Evolutionary conservation across 805 yeast species (phyloP).

Genomic region (Metschnikowia dekortorum): DNA sequence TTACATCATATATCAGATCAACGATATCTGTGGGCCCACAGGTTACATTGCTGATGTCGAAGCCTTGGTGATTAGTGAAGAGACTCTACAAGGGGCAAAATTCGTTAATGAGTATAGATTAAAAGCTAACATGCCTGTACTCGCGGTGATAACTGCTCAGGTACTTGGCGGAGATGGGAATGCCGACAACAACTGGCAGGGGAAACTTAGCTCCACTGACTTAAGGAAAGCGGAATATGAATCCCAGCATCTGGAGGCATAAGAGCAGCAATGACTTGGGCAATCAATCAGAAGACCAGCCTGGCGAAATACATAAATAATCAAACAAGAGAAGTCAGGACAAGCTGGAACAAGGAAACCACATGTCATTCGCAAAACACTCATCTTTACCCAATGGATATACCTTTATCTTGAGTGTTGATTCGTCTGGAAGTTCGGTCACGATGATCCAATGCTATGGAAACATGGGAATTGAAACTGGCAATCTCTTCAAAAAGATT

Average conservation of each 20-base stretch:
- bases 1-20: constrained; percentile 57
- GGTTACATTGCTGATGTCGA: constrained; percentile 70
- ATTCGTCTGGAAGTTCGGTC: constrained; percentile 58
- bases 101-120: constrained; percentile 63
- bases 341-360: too few species aligned
- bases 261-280: background rate
- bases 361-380: background rate
- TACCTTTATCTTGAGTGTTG: constrained; percentile 38
- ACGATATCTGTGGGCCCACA: constrained; percentile 94
- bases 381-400: constrained; percentile 30
- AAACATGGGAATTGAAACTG: constrained; percentile 38
- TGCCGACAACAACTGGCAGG: constrained; percentile 47
- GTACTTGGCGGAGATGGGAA: constrained; percentile 61
- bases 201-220: constrained; percentile 83
- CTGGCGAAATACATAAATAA: too few species aligned
- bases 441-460: constrained; percentile 81
- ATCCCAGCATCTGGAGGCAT: background rate
- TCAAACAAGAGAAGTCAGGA: too few species aligned
- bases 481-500: constrained; percentile 52
- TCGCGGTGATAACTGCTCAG: constrained; percentile 35
- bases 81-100: constrained; percentile 71
- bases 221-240: constrained; percentile 42
- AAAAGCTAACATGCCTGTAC: constrained; percentile 48
- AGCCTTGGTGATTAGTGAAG: constrained; percentile 75
- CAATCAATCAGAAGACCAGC: too few species aligned